Base-by-base conservation (phyloP, 805 yeast species). In the Pichia cephalocereana region DNA sequence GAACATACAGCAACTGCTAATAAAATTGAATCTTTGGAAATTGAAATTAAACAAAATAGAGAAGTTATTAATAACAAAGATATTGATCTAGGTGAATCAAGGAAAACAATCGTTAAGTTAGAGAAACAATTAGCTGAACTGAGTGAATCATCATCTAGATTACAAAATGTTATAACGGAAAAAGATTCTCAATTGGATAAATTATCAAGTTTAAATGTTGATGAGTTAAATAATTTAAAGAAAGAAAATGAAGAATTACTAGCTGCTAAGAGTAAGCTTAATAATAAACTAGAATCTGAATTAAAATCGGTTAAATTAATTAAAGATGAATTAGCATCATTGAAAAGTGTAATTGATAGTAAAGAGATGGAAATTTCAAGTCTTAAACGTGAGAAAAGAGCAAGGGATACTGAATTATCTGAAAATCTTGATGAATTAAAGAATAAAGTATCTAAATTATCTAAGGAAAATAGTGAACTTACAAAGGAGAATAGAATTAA, bases 51-150 rank as follows among this genome's bases (percentile, higher is more conserved):
- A 70, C 34, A 39, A 11, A 53, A 50, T 36, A 45, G 47, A 37
- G 10, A 15, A 10, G 8, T 52, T 1, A 40, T 55, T n/a, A 19
- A 39, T 9, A 74, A 71, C 45, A 77, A 77, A 46, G 79, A 78
- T 43, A 57, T 59, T 2, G 60, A 68, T n/a, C 57, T 86, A 14
- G 66, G 68, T 6, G 52, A 54, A 17, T 48, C 64, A 7, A 64
- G 64, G 47, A 61, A 59, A 14, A 54, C 53, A n/a, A 51, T 59
- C 39, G 54, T 63, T 18, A 50, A 53, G n/a, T 46, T 66, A 8
- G 68, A 64, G 47, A 51, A 53, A 32, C 48, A 53, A 36, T 44
- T 58, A 15, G 48, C 46, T 30, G 59, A 58, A 23, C 30, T 51
- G 17, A 47, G 26, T 7, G 34, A 30, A 18, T 30, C 34, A 30